Conservation (phyloP, 495 filamentous ascomycete genomes). For the Penicillium bovifimosum region DNA sequence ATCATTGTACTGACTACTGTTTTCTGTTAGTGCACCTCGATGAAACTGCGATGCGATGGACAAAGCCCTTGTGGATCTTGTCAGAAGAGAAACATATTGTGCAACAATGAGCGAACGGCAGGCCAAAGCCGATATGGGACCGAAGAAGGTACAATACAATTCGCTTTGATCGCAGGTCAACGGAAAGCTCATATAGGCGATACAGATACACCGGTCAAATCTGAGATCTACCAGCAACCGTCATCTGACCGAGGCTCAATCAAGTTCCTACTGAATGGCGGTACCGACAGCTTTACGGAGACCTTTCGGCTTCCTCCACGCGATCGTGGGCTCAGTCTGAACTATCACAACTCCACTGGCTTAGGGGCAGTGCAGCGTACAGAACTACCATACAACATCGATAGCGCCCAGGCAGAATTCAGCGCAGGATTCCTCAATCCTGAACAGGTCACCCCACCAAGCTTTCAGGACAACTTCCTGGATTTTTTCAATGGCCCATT, state of each 20-base stretch:
- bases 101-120: conserved; percentile 34
- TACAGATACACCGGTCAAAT: conserved; percentile 19
- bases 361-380: conserved; percentile 18
- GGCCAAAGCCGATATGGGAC: conserved; percentile 8
- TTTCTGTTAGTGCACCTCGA: conserved; percentile 39
- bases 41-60: conserved; percentile 50
- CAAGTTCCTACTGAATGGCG: conserved; percentile 44
- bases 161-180: not conserved
- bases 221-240: conserved; percentile 23
- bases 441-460: conserved; percentile 24
- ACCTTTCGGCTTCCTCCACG: conserved; percentile 39
- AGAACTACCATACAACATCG: conserved; percentile 16
- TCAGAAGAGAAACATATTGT: conserved; percentile 38
- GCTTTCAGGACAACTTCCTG: conserved; percentile 38
- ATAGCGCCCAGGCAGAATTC: conserved; percentile 13
- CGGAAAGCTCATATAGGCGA: not conserved
- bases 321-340: conserved; percentile 33
- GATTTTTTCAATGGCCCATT: conserved; percentile 43
- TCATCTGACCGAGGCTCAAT: conserved; percentile 43
- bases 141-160: conserved; percentile 14
- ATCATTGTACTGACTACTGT: not conserved
- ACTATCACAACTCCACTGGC: conserved; percentile 29
- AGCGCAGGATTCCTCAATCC: conserved; percentile 21
- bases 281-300: conserved; percentile 44
- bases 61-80: conserved; percentile 44